phyloP scores from a whole-genome alignment of 257 asterid species.

The Fraxinus cuspidata region DNA sequence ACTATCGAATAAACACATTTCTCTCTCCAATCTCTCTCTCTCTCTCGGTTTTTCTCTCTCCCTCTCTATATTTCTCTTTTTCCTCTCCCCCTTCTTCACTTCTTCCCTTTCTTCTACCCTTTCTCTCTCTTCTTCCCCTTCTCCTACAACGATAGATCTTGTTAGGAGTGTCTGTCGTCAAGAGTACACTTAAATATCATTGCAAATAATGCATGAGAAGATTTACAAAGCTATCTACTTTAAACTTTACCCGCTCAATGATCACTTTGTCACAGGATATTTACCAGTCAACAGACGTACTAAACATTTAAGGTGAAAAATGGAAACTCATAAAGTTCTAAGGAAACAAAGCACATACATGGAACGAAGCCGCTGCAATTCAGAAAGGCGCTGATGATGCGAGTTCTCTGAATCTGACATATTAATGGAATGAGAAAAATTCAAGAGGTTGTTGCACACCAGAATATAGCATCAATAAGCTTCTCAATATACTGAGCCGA shows the following conservation, averaged over 20 bases:
- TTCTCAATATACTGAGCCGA: conserved; percentile 1
- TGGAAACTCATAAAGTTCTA: conserved; percentile 20
- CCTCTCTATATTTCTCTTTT: neutral
- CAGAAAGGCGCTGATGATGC: conserved; percentile 95
- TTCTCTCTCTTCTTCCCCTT: neutral
- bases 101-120: neutral
- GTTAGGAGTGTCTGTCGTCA: too few relatives aligned
- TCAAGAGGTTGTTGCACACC: conserved; percentile 23
- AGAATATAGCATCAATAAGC: conserved; percentile 10
- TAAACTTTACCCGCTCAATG: neutral
- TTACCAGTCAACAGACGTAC: conserved; percentile 13
- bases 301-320: conserved; percentile 1
- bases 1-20: neutral
- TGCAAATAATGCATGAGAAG: neutral
- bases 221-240: neutral
- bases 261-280: conserved; percentile 4
- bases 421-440: conserved; percentile 29
- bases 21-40: neutral
- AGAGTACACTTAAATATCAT: neutral
- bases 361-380: conserved; percentile 92
- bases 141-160: too few relatives aligned
- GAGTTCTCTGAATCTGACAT: conserved; percentile 69
- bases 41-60: neutral
- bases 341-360: conserved; percentile 59
- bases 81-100: too few relatives aligned